These are phyloP conservation scores for Cokeromyces recurvatus DNA, from an alignment of 371 early-diverging fungal genomes.

Conservation along the genomic window DNA sequence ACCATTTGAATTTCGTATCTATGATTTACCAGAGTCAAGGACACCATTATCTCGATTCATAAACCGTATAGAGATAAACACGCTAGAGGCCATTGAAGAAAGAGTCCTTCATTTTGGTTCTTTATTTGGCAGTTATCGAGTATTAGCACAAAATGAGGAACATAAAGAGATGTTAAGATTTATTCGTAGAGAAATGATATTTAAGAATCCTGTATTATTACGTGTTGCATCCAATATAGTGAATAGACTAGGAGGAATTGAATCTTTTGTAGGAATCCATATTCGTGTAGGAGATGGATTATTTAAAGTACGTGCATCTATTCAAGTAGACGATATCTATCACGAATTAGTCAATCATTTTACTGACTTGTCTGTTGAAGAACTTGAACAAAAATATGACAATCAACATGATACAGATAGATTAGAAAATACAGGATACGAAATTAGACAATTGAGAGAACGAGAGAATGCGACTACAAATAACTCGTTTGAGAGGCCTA, in stretches of 20 bases:
- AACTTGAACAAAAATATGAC: constrained; percentile 23
- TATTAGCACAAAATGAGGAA: constrained; percentile 38
- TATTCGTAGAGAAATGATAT: constrained; percentile 46
- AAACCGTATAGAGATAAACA: constrained; percentile 34
- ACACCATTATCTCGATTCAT: constrained; percentile 42
- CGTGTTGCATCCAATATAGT: constrained; percentile 37
- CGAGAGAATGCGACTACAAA: neutral
- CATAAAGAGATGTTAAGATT: constrained; percentile 32
- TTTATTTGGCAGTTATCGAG: constrained; percentile 50
- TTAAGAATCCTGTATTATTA: constrained; percentile 41
- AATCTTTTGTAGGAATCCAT: constrained; percentile 47
- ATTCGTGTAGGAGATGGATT: constrained; percentile 51
- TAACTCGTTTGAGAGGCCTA: constrained; percentile 10
- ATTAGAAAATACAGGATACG: constrained; percentile 36
- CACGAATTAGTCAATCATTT: constrained; percentile 33
- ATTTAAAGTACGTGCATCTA: constrained; percentile 42
- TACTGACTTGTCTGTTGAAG: constrained; percentile 33
- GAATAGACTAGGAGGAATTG: constrained; percentile 37
- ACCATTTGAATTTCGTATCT: constrained; percentile 49
- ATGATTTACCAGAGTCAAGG: constrained; percentile 43
- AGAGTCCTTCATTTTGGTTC: constrained; percentile 54
- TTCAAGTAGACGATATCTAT: constrained; percentile 42
- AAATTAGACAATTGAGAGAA: constrained; percentile 24
- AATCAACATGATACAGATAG: constrained; percentile 33
- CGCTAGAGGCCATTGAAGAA: constrained; percentile 36